Evolutionary conservation across 768 basidiomycete genomes (phyloP), one percentile per base, ranked within the genome.

Genomic region (Amanita phalloides): DNA sequence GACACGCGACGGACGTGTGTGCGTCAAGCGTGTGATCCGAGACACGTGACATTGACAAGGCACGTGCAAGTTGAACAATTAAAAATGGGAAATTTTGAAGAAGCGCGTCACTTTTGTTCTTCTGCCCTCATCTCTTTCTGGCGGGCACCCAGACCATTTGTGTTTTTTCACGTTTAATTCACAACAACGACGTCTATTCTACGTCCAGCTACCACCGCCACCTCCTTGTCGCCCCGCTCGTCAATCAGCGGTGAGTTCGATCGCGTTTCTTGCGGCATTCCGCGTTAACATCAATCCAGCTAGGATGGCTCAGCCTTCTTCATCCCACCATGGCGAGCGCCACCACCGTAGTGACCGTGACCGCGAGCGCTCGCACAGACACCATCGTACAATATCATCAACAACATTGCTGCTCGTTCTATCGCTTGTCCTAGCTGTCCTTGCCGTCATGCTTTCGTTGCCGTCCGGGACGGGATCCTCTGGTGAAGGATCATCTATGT

Each of bases 371-470:
- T 64, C 65, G 17, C 82, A 83, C 60, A 87, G 84, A 62, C 86
- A 89, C 53, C 82, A 86, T 60, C 76, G 90, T 53, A 90, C 90
- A 50, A 90, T 92, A 55, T 91, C 90, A 7, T 91, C 90, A 11
- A 92, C 90, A 0, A 92, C 90, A 11, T 81, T 92, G 30, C 77
- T 92, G 48, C 82, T 92, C 32, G 85, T 91, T 46, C 76, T 92
- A 38, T 91, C 90, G 9, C 81, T 92, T 32, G 79, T 92, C 45
- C 73, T 92, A 25, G 90, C 89, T 33, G 88, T 90, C 21, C 76
- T 92, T n/a, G 89, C 90, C 4, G 82, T 92, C 60, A 90, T 92
- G 88, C 79, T 92, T 23, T 90, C 90, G 2, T 74, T 92, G 4
- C 90, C 90, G 1, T 80, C 82, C 0, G 70, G 74, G 41, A 69